A percentile compares a stretch with the other conserved stretches of the same genome.
These are phyloP conservation scores for Jacaranda copaia DNA, from an alignment of 257 asterid genomes.

Conservation along the genomic window DNA sequence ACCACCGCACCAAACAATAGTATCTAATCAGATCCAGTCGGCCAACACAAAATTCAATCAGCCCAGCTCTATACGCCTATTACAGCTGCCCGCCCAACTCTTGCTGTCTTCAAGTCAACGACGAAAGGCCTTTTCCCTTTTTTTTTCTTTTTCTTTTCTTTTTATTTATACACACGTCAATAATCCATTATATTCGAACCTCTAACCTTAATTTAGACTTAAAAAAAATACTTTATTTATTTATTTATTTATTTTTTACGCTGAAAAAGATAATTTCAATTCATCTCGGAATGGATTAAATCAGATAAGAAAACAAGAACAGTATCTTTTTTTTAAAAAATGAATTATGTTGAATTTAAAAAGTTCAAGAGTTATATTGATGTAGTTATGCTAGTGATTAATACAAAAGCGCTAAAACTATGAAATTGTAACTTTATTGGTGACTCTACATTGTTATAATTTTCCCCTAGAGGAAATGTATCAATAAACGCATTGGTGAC, in stretches of 20 bases:
- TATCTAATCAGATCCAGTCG: slow-evolving; percentile 2
- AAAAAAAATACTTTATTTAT: no score
- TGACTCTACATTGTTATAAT: not conserved
- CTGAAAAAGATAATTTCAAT: no score
- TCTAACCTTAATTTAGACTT: no score
- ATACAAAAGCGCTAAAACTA: not conserved
- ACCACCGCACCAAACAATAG: not conserved
- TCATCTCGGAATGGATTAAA: no score
- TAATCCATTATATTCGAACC: no score
- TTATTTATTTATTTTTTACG: no score
- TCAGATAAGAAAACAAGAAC: no score
- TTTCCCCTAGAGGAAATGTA: not conserved
- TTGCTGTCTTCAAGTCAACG: not conserved
- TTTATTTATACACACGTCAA: no score
- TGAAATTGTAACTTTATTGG: not conserved
- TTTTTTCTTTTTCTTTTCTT: no score
- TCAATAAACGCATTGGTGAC: not conserved
- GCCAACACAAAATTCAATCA: slow-evolving; percentile 14
- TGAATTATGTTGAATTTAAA: not conserved
- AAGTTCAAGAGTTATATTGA: not conserved
- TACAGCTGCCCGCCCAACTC: slow-evolving; percentile 16
- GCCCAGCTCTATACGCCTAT: slow-evolving; percentile 11
- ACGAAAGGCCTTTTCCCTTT: no score
- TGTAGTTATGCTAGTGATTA: not conserved
- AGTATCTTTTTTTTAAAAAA: not conserved